Evolutionary conservation across 2,329 filamentous ascomycete species (phyloP).

Genomic region (Aspergillus clavatus): DNA sequence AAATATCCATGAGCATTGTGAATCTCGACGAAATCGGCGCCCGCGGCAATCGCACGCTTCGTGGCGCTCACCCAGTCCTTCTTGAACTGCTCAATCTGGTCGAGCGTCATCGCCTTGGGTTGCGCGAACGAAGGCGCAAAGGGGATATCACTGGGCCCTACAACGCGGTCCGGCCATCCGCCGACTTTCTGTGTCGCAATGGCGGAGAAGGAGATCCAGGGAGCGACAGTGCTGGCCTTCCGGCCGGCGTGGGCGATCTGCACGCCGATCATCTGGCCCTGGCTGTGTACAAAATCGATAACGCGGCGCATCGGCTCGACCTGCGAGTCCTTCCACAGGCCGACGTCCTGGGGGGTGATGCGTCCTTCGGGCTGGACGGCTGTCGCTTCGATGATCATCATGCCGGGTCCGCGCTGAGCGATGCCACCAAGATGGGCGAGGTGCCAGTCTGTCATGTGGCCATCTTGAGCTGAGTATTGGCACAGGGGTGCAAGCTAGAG

Average conservation of each 20-base stretch:
- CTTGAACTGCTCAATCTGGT: slow-evolving; percentile 64
- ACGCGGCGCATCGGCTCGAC: slow-evolving; percentile 63
- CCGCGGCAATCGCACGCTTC: slow-evolving; percentile 60
- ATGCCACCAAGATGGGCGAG: slow-evolving; percentile 77
- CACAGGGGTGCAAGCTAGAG: slow-evolving; percentile 56
- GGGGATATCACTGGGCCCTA: slow-evolving; percentile 55
- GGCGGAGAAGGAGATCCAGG: slow-evolving; percentile 36
- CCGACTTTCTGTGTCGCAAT: slow-evolving; percentile 48
- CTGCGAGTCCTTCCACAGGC: slow-evolving; percentile 81
- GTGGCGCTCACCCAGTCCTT: slow-evolving; percentile 56
- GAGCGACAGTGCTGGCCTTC: slow-evolving; percentile 56
- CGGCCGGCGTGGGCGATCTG: slow-evolving; percentile 77
- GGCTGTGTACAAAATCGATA: slow-evolving; percentile 73
- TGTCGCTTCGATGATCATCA: slow-evolving; percentile 75
- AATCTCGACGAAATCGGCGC: slow-evolving; percentile 74
- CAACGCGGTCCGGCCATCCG: slow-evolving; percentile 52
- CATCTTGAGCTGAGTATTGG: slow-evolving; percentile 63
- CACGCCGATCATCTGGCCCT: slow-evolving; percentile 70
- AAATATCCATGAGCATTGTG: slow-evolving; percentile 79
- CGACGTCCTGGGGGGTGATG: slow-evolving; percentile 59
- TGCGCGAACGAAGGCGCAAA: slow-evolving; percentile 58
- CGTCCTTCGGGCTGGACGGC: slow-evolving; percentile 69
- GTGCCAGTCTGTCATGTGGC: slow-evolving; percentile 76
- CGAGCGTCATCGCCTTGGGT: slow-evolving; percentile 63
- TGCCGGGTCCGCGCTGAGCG: slow-evolving; percentile 66